A percentile compares a stretch with the other conserved stretches of the same genome.
Conservation (phyloP, 2,329 filamentous ascomycete genomes). For the Alternaria solani region DNA sequence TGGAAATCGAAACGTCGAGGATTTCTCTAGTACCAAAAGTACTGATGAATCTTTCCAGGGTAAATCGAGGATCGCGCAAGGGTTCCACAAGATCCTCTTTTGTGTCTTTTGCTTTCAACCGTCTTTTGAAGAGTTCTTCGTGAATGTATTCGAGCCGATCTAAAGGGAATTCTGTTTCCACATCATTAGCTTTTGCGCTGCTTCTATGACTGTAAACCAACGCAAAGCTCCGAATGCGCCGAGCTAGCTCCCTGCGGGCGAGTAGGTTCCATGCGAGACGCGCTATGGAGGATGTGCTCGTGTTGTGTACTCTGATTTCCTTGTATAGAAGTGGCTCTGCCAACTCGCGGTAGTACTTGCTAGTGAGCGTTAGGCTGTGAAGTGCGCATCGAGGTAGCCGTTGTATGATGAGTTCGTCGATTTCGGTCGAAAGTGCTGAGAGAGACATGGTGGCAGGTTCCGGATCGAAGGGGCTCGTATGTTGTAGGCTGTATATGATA, state of each 20-base stretch:
- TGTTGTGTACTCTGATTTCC: background rate
- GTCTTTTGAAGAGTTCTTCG: background rate
- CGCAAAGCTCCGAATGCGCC: background rate
- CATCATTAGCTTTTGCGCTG: background rate
- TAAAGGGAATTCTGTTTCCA: rapidly evolving
- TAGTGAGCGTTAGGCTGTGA: background rate
- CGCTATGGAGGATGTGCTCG: background rate
- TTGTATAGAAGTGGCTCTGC: background rate
- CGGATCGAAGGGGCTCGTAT: background rate
- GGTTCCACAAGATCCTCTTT: background rate
- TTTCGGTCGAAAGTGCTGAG: background rate
- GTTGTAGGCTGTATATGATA: background rate
- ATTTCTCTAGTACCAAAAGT: background rate
- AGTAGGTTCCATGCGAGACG: background rate
- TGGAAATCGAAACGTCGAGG: background rate
- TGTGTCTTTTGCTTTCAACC: background rate
- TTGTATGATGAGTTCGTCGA: background rate
- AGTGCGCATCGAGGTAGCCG: background rate
- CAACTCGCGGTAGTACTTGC: background rate
- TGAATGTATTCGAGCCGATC: background rate
- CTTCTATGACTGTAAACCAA: background rate
- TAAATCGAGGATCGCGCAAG: background rate
- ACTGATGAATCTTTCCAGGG: background rate
- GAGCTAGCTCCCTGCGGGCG: background rate
- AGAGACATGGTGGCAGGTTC: background rate